These are phyloP conservation scores for Juglanconis sp. DNA, from an alignment of 2,329 filamentous ascomycete genomes.

Conservation along the genomic window DNA sequence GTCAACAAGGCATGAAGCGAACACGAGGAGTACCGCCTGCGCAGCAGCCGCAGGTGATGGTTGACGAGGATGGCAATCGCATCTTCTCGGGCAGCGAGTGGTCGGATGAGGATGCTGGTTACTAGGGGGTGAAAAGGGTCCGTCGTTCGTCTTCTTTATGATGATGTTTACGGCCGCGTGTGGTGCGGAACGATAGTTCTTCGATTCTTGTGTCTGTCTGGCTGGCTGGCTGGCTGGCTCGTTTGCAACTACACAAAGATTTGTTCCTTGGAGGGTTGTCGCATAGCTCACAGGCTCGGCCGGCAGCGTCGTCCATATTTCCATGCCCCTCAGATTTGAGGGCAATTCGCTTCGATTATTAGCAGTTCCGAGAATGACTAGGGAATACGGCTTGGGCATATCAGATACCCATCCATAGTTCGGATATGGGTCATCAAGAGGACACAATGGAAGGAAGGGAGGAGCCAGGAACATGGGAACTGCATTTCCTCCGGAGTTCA, in stretches of 20 bases:
- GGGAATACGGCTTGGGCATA: too few relatives aligned
- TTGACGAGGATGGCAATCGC: constrained; percentile 59
- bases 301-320: not conserved
- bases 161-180: not conserved
- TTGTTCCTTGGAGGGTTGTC: not conserved
- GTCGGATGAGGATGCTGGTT: constrained; percentile 60
- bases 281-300: not conserved
- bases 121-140: constrained; percentile 36
- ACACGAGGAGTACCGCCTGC: constrained; percentile 51
- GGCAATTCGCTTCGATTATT: too few relatives aligned
- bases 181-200: not conserved
- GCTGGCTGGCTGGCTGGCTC: constrained; percentile 7
- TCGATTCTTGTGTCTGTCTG: constrained; percentile 3
- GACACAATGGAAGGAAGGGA: not conserved
- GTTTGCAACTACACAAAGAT: constrained; percentile 4
- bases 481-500: constrained; percentile 8
- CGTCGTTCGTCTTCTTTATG: constrained; percentile 12
- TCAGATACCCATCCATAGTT: constrained; percentile 3
- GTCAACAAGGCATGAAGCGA: constrained; percentile 47
- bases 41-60: constrained; percentile 44
- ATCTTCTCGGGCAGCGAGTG: constrained; percentile 64
- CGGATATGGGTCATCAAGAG: not conserved
- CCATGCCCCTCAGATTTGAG: not conserved
- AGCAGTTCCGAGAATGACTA: too few relatives aligned
- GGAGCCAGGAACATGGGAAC: not conserved